Evolutionary conservation across 139 green algal genomes (phyloP).

Genomic region (Chlamydomonas sp.): DNA sequence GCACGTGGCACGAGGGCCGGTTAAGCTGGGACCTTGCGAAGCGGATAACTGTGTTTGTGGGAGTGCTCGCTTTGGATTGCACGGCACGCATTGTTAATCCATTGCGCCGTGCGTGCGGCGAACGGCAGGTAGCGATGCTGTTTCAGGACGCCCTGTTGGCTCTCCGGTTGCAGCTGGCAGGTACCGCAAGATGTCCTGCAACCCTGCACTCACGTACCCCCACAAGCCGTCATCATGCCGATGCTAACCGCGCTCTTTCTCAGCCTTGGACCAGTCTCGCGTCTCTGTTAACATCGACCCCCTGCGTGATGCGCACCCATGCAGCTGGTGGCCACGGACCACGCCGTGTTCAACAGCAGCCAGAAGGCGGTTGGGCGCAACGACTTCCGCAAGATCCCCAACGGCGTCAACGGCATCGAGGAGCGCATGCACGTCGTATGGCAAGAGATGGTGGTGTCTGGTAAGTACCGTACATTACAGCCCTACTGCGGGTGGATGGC

Average conservation of each 20-base stretch:
- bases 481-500: background rate
- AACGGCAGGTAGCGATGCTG: too few species aligned
- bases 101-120: too few species aligned
- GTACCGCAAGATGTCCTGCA: too few species aligned
- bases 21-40: too few species aligned
- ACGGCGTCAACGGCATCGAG: conserved; percentile 97
- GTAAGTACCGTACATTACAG: conserved; percentile 31
- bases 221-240: too few species aligned
- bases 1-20: too few species aligned
- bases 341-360: conserved; percentile 91
- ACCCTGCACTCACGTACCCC: too few species aligned
- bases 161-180: too few species aligned
- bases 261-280: background rate
- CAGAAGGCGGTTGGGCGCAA: conserved; percentile 86
- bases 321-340: conserved; percentile 88
- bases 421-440: conserved; percentile 93
- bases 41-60: too few species aligned
- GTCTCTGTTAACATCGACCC: background rate
- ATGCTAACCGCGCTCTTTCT: background rate
- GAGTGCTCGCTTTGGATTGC: too few species aligned
- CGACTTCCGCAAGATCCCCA: conserved; percentile 95
- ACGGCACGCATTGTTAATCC: too few species aligned
- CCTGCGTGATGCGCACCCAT: background rate
- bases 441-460: conserved; percentile 87
- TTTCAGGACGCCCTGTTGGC: too few species aligned